Conservation (phyloP, 2,329 filamentous ascomycete genomes). For the Ophiostoma quercus region DNA sequence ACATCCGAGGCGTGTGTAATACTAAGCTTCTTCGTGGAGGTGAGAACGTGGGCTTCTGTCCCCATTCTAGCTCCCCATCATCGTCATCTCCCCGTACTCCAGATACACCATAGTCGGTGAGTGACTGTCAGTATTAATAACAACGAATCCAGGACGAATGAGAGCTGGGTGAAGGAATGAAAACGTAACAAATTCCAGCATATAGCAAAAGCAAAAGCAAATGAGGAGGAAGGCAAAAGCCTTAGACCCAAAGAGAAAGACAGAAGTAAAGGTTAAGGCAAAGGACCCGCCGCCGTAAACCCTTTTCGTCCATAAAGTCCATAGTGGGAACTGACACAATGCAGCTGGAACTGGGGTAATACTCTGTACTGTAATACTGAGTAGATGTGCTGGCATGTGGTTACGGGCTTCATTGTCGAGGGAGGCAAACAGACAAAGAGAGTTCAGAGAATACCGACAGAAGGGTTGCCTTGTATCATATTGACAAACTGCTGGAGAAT, state of each 20-base stretch:
- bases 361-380: no score
- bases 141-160: background rate
- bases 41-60: background rate
- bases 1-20: background rate
- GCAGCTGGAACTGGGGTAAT: conserved; percentile 4
- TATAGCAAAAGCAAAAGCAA: background rate
- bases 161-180: background rate
- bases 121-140: background rate
- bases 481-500: background rate
- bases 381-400: no score
- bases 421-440: background rate
- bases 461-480: background rate
- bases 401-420: background rate
- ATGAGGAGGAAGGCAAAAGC: background rate
- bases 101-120: background rate
- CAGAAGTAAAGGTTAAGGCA: background rate
- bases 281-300: conserved; percentile 22
- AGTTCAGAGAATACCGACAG: background rate
- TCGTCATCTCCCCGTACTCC: background rate
- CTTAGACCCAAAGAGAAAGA: background rate
- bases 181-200: conserved; percentile 6
- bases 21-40: background rate
- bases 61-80: background rate
- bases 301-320: conserved; percentile 26
- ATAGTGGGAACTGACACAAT: background rate